These are phyloP conservation scores for Mortierella alpina DNA, from an alignment of 192 early-diverging fungal species.

Conservation along the genomic window DNA sequence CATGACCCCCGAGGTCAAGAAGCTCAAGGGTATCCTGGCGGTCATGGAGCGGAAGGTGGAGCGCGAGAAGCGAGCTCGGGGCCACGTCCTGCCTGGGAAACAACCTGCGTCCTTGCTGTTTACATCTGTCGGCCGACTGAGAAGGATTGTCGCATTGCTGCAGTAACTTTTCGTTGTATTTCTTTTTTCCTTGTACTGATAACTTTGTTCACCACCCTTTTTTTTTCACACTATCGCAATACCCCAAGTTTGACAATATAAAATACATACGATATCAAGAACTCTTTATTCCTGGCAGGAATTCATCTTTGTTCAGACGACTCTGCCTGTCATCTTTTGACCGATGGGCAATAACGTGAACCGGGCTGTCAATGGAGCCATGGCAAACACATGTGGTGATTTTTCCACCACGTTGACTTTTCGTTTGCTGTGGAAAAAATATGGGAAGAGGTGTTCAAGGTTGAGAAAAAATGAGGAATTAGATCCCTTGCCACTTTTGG, in stretches of 20 bases:
- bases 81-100: not conserved
- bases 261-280: too few relatives aligned
- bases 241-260: too few relatives aligned
- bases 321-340: conserved; percentile 49
- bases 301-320: conserved; percentile 11
- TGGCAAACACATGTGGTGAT: conserved; percentile 66
- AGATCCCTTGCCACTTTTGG: too few relatives aligned
- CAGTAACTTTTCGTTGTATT: not conserved
- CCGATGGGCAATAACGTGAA: conserved; percentile 72
- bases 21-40: conserved; percentile 29
- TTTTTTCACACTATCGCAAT: too few relatives aligned
- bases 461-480: too few relatives aligned
- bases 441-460: not conserved
- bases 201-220: too few relatives aligned
- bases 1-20: conserved; percentile 40
- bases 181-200: not conserved
- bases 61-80: conserved; percentile 11
- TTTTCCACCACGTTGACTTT: conserved; percentile 55
- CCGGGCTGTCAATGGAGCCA: conserved; percentile 62
- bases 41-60: conserved; percentile 50
- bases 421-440: conserved; percentile 43
- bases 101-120: conserved; percentile 3
- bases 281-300: not conserved
- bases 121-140: conserved; percentile 23
- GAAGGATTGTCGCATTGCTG: conserved; percentile 35